Conservation (phyloP, 2,329 filamentous ascomycete species). For the Teratosphaeriaceae sp. region DNA sequence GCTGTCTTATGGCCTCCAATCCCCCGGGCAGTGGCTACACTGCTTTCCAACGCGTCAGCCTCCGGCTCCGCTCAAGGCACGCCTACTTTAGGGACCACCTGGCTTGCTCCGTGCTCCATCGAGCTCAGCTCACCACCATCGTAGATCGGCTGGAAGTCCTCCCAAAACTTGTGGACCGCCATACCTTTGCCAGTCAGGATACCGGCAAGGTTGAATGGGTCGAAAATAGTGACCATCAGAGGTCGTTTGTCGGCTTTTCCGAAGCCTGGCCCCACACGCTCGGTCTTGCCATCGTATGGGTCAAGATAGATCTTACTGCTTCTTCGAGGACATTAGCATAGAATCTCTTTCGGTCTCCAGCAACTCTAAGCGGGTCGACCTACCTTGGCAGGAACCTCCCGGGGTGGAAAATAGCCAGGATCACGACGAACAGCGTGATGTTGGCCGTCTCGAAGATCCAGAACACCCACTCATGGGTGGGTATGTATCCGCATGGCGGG, state of each 20-base stretch:
- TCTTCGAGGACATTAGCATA: neutral
- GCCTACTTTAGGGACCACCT: neutral
- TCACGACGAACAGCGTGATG: slow-evolving; percentile 45
- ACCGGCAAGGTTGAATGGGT: slow-evolving; percentile 25
- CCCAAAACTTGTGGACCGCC: slow-evolving; percentile 20
- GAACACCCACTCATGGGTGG: slow-evolving; percentile 46
- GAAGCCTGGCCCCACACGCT: slow-evolving; percentile 30
- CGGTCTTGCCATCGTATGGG: slow-evolving; percentile 44
- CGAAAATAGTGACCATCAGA: slow-evolving; percentile 19
- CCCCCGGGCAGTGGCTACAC: no score
- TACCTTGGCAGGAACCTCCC: slow-evolving; percentile 44
- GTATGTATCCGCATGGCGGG: slow-evolving; percentile 26
- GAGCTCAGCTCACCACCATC: slow-evolving; percentile 3
- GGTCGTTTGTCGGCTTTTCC: slow-evolving; percentile 20
- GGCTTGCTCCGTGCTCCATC: neutral
- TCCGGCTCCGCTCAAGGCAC: no score
- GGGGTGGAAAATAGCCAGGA: slow-evolving; percentile 49
- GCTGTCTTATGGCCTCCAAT: no score
- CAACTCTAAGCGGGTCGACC: neutral
- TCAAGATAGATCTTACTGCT: slow-evolving; percentile 46
- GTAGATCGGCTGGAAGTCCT: slow-evolving; percentile 17
- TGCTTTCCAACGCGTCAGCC: no score
- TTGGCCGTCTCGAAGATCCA: slow-evolving; percentile 49
- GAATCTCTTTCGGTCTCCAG: neutral
- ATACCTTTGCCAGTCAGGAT: slow-evolving; percentile 20